A percentile compares a stretch with the other conserved stretches of the same genome.
These are phyloP conservation scores for Gonium pectorale DNA, from an alignment of 139 green algal genomes.

Conservation along the genomic window DNA sequence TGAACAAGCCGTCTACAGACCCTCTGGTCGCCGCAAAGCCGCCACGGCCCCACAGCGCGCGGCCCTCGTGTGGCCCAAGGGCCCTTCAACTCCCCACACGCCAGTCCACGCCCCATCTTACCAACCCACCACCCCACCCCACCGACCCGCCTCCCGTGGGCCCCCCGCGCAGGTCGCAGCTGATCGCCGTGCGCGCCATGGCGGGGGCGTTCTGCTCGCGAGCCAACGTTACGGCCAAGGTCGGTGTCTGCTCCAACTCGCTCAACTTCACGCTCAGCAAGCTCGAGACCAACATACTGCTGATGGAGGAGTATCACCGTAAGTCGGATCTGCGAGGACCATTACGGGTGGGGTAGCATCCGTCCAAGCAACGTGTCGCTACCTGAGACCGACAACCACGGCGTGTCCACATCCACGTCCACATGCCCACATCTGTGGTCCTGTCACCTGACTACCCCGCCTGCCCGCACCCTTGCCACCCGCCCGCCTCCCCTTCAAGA, in stretches of 20 bases:
- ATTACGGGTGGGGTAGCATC: not conserved
- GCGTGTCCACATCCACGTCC: not conserved
- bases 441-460: not conserved
- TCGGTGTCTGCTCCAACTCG: not conserved
- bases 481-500: not conserved
- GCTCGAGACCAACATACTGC: not conserved
- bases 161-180: not conserved
- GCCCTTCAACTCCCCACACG: not conserved
- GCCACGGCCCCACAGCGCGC: not conserved
- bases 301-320: constrained; percentile 31
- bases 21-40: not conserved
- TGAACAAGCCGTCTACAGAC: not conserved
- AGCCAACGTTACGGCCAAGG: constrained; percentile 1
- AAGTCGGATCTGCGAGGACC: not conserved
- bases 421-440: not conserved
- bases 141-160: too few species aligned
- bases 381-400: not conserved
- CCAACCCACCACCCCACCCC: too few species aligned
- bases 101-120: not conserved
- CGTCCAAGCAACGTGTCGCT: not conserved
- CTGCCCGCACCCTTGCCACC: not conserved
- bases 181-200: constrained; percentile 1
- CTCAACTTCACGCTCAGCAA: not conserved
- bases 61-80: not conserved
- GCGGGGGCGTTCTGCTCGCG: constrained; percentile 9